A percentile compares a stretch with the other conserved stretches of the same genome.
These are phyloP conservation scores for Piromyces sp. DNA, from an alignment of 192 early-diverging fungal genomes.

Conservation along the genomic window DNA sequence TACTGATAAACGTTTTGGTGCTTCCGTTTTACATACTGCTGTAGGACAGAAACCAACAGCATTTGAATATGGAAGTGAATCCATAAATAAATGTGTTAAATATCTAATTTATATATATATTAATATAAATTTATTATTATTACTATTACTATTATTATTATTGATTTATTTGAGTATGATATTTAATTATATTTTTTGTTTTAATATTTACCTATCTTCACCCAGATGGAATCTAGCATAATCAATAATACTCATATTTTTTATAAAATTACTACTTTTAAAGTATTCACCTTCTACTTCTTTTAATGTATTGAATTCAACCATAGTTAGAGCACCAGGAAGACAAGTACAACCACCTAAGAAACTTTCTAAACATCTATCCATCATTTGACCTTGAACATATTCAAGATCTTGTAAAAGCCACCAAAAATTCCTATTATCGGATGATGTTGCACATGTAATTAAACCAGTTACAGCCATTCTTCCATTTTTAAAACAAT, in stretches of 20 bases:
- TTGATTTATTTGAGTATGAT: not conserved
- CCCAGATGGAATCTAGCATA: constrained; percentile 20
- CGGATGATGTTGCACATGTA: constrained; percentile 4
- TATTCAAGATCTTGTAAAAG: constrained; percentile 26
- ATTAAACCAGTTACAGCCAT: constrained; percentile 17
- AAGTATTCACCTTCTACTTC: constrained; percentile 15
- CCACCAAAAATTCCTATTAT: constrained; percentile 7
- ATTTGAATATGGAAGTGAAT: constrained; percentile 5
- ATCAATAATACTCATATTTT: constrained; percentile 16
- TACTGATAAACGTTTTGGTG: constrained; percentile 8
- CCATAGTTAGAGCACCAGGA: constrained; percentile 23
- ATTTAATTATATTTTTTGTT: not conserved
- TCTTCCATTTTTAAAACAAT: constrained; percentile 8
- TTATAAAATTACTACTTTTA: constrained; percentile 6
- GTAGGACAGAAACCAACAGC: constrained; percentile 16
- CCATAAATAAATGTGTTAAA: constrained; percentile 25
- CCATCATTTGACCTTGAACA: constrained; percentile 17
- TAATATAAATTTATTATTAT: not conserved
- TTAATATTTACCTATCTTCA: constrained; percentile 13
- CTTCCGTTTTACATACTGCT: constrained; percentile 26
- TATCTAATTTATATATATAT: constrained; percentile 1
- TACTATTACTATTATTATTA: not conserved
- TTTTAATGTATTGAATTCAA: constrained; percentile 8
- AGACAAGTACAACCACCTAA: constrained; percentile 15
- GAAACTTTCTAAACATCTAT: constrained; percentile 14